Conservation (phyloP, 2,329 filamentous ascomycete species). For the Penicillium sclerotiorum region DNA sequence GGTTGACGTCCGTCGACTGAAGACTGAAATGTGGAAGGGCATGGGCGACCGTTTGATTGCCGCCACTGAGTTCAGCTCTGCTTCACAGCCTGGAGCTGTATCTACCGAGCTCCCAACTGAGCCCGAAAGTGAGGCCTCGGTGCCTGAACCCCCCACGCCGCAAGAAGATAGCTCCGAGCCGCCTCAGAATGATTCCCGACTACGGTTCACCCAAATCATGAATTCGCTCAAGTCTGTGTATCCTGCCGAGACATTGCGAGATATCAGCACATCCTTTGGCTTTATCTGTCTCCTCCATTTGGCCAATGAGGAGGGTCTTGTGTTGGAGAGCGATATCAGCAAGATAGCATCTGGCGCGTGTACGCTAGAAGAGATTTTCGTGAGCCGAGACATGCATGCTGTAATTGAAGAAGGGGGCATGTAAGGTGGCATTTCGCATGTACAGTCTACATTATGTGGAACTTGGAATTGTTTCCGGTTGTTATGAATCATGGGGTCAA, state of each 20-base stretch:
- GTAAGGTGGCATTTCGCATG: constrained; percentile 22
- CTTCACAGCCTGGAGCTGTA: constrained; percentile 29
- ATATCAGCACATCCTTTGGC: constrained; percentile 90
- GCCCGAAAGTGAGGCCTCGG: constrained; percentile 29
- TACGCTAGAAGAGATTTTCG: constrained; percentile 49
- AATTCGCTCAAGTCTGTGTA: constrained; percentile 86
- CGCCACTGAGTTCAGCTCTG: constrained; percentile 36
- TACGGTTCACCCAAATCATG: constrained; percentile 92
- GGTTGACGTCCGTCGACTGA: constrained; percentile 65
- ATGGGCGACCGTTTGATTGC: constrained; percentile 54
- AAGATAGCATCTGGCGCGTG: constrained; percentile 29
- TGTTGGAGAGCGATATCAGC: constrained; percentile 64
- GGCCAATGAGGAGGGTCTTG: constrained; percentile 88
- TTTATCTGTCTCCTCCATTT: constrained; percentile 92
- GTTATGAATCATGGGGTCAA: constrained; percentile 23
- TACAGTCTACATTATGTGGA: constrained; percentile 17
- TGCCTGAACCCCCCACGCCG: constrained; percentile 40
- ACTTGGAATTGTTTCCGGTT: constrained; percentile 13
- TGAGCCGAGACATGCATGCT: constrained; percentile 43
- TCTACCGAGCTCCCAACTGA: constrained; percentile 22
- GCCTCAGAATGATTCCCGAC: constrained; percentile 52
- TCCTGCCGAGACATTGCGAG: constrained; percentile 79
- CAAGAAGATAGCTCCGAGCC: constrained; percentile 29
- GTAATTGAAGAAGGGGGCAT: constrained; percentile 40
- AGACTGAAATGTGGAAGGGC: constrained; percentile 67